These are phyloP conservation scores for Xylaria sp. DNA, from an alignment of 2,329 filamentous ascomycete genomes.

Conservation along the genomic window DNA sequence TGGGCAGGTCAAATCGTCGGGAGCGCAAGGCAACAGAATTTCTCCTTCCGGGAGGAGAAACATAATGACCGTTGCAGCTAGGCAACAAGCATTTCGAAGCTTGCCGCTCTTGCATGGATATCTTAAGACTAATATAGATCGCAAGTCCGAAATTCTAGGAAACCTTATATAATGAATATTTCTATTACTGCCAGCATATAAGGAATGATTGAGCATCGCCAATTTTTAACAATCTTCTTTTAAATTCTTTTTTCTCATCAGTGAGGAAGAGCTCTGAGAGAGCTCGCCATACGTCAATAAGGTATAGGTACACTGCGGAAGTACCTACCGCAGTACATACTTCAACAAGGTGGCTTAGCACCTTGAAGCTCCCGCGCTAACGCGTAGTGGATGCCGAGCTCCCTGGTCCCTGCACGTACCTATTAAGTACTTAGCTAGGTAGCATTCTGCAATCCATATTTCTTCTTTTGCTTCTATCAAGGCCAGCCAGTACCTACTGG, in stretches of 20 bases:
- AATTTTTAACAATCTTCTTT: not conserved
- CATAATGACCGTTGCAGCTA: not conserved
- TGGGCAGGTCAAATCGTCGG: not conserved
- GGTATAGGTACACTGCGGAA: not conserved
- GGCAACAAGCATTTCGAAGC: not conserved
- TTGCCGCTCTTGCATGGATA: not conserved
- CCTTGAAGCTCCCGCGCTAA: slow-evolving; percentile 8
- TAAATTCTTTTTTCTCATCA: no score
- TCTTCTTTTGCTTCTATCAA: not conserved
- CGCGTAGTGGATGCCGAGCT: not conserved
- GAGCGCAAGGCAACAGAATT: slow-evolving; percentile 11
- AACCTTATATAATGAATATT: not conserved
- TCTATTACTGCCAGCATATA: not conserved
- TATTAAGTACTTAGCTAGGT: no score
- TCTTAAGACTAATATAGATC: not conserved
- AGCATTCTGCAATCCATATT: not conserved
- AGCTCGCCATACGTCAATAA: not conserved
- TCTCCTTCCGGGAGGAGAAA: not conserved
- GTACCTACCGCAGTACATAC: not conserved
- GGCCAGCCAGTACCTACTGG: not conserved
- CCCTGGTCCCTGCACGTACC: not conserved
- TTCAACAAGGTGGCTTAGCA: slow-evolving; percentile 34
- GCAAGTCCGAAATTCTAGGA: not conserved
- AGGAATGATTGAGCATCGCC: not conserved
- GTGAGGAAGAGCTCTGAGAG: no score